Percentiles rank a stretch among this genome's conserved stretches.
These are phyloP conservation scores for Teratosphaeria zuluensis DNA, from an alignment of 2,329 filamentous ascomycete species.

Conservation along the genomic window DNA sequence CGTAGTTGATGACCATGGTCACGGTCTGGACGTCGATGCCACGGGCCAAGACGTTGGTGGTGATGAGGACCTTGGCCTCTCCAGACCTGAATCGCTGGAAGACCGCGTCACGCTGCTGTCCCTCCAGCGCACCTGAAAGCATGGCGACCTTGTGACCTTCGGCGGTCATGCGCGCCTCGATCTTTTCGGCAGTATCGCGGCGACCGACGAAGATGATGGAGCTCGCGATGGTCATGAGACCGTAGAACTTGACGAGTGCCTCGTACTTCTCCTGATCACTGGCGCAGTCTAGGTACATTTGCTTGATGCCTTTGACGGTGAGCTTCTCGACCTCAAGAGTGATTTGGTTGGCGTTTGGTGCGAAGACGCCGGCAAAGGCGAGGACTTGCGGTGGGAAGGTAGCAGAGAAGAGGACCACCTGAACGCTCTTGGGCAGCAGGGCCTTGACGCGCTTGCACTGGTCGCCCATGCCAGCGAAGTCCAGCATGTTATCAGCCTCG, in stretches of 20 bases:
- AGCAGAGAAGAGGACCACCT: slow-evolving; percentile 90
- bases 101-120: slow-evolving; percentile 68
- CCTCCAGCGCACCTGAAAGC: slow-evolving; percentile 80
- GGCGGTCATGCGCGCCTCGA: slow-evolving; percentile 72
- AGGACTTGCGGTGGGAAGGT: slow-evolving; percentile 84
- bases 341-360: slow-evolving; percentile 76
- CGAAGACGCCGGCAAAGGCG: slow-evolving; percentile 72
- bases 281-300: slow-evolving; percentile 93
- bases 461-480: slow-evolving; percentile 87
- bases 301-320: slow-evolving; percentile 93
- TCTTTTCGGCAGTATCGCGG: slow-evolving; percentile 73
- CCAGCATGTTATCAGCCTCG: slow-evolving; percentile 98
- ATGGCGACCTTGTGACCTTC: slow-evolving; percentile 90
- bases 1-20: slow-evolving; percentile 97
- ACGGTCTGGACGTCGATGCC: slow-evolving; percentile 89
- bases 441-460: slow-evolving; percentile 85
- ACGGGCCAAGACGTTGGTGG: slow-evolving; percentile 90
- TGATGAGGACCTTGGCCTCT: slow-evolving; percentile 89
- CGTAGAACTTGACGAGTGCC: slow-evolving; percentile 84
- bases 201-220: slow-evolving; percentile 99
- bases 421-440: slow-evolving; percentile 62
- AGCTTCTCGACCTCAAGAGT: slow-evolving; percentile 83
- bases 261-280: slow-evolving; percentile 76
- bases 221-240: slow-evolving; percentile 89
- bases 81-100: slow-evolving; percentile 81